Evolutionary conservation across 2,329 filamentous ascomycete genomes (phyloP).

Genomic region (Acrocalymma vagum): DNA sequence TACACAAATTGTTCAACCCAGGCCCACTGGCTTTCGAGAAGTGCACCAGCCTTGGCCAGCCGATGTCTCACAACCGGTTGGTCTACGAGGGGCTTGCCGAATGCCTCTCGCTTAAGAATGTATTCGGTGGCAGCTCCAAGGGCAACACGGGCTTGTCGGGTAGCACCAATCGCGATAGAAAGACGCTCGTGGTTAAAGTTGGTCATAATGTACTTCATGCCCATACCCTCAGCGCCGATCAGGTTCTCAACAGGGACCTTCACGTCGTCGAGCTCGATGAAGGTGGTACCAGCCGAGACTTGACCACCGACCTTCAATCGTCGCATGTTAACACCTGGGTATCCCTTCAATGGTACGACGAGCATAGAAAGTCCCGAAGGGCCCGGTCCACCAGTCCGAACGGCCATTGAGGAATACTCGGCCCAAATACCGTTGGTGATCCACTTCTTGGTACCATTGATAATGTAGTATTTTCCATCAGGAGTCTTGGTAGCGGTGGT

Average conservation of each 20-base stretch:
- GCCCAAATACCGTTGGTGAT: constrained; percentile 68
- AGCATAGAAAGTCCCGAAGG: constrained; percentile 71
- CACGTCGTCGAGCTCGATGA: constrained; percentile 79
- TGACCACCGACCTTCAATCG: constrained; percentile 73
- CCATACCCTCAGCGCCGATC: constrained; percentile 73
- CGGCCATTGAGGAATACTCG: constrained; percentile 74
- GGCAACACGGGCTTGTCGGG: constrained; percentile 69
- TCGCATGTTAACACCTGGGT: constrained; percentile 73
- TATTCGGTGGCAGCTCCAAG: constrained; percentile 69
- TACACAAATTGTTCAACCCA: constrained; percentile 78
- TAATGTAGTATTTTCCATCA: constrained; percentile 72
- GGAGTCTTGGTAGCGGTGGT: constrained; percentile 70
- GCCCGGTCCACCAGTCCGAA: constrained; percentile 74
- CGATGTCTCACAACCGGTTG: constrained; percentile 78
- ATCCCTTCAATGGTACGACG: constrained; percentile 73
- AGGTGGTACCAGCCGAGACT: constrained; percentile 73
- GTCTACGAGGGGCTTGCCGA: constrained; percentile 74
- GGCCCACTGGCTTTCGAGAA: constrained; percentile 74
- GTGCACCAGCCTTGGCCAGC: constrained; percentile 73
- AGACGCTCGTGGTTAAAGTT: constrained; percentile 84
- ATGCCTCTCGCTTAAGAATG: constrained; percentile 71
- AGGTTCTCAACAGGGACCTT: constrained; percentile 75
- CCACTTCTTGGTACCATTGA: constrained; percentile 84
- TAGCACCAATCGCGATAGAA: constrained; percentile 70
- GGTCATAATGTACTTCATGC: constrained; percentile 79